These are phyloP conservation scores for Sporothrix luriei DNA, from an alignment of 2,329 filamentous ascomycete species.

Conservation along the genomic window DNA sequence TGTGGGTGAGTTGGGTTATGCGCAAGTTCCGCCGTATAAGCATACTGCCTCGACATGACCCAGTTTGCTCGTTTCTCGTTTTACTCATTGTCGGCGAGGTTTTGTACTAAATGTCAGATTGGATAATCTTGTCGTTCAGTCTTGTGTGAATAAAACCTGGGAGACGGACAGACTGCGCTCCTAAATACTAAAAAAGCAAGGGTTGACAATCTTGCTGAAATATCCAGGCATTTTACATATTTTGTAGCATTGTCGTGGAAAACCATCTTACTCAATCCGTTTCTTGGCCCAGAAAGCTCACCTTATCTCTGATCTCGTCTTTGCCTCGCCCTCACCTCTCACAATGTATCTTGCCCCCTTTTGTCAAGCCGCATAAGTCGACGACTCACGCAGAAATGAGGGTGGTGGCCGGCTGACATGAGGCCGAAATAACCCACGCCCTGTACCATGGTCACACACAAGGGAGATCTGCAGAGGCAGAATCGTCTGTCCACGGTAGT, in stretches of 20 bases:
- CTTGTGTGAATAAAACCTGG: neutral
- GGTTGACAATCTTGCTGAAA: neutral
- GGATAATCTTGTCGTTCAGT: neutral
- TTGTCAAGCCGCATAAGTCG: slow-evolving; percentile 9
- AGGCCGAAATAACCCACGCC: neutral
- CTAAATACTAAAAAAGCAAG: neutral
- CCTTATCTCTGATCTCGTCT: neutral
- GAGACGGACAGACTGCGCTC: neutral
- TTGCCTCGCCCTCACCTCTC: neutral
- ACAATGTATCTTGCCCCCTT: neutral
- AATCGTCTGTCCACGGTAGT: neutral
- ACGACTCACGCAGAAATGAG: neutral
- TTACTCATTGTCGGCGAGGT: too few species aligned
- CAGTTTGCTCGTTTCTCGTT: too few species aligned
- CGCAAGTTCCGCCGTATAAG: neutral
- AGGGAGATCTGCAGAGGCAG: slow-evolving; percentile 17
- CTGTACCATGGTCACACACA: slow-evolving; percentile 19
- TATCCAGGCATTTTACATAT: neutral
- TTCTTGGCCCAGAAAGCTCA: neutral
- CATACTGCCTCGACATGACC: neutral
- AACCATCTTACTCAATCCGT: neutral
- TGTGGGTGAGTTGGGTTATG: neutral
- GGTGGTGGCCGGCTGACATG: neutral
- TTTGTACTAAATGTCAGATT: too few species aligned
- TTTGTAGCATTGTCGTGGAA: neutral